Evolutionary conservation across 371 early-diverging fungal species (phyloP).

Genomic region (Mycotypha africana): DNA sequence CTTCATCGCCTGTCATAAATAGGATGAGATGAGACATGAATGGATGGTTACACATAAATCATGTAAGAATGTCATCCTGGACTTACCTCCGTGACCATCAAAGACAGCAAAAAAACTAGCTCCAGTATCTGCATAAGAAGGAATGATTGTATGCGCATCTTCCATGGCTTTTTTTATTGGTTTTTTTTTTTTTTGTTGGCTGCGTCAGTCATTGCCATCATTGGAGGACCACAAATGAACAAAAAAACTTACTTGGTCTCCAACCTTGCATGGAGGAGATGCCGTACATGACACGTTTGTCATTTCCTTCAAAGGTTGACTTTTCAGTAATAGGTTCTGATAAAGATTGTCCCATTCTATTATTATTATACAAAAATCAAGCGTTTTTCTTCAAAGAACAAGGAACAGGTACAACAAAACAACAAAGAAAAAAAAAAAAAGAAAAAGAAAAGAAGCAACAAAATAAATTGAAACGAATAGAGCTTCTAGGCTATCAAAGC

Average conservation of each 20-base stretch:
- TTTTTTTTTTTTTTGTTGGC: no score
- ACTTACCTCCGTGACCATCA: slow-evolving; percentile 89
- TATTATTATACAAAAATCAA: not conserved
- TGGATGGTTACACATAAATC: no score
- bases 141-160: slow-evolving; percentile 86
- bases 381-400: no score
- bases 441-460: not conserved
- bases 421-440: no score
- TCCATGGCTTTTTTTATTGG: slow-evolving; percentile 84
- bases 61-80: no score
- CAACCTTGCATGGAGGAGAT: slow-evolving; percentile 96
- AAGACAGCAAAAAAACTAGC: slow-evolving; percentile 88
- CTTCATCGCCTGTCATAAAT: slow-evolving; percentile 54
- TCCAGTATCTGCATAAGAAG: slow-evolving; percentile 46
- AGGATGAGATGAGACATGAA: no score
- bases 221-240: not conserved
- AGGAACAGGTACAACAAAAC: no score
- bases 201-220: no score
- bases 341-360: slow-evolving; percentile 88
- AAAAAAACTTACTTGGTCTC: slow-evolving; percentile 76
- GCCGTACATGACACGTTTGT: slow-evolving; percentile 77
- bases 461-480: not conserved
- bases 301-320: slow-evolving; percentile 64
- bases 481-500: not conserved
- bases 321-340: slow-evolving; percentile 89